phyloP scores from a whole-genome alignment of 768 basidiomycete genomes.

The Mrakia blollopis region DNA sequence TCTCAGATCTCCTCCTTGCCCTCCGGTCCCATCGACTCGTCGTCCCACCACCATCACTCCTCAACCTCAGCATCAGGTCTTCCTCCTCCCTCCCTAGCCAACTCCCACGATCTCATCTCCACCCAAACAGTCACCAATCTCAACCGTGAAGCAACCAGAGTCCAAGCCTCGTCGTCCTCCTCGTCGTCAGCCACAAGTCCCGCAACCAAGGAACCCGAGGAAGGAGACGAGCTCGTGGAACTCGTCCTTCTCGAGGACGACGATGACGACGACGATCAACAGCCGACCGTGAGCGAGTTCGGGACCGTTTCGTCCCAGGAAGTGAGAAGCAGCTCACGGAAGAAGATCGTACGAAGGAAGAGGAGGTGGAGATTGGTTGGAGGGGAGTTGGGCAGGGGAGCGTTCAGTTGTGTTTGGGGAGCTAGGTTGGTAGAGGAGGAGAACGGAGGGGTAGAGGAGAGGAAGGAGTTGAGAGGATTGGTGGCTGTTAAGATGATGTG shows the following conservation, averaged over 20 bases:
- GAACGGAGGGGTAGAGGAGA: slow-evolving; percentile 32
- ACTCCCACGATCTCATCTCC: not conserved
- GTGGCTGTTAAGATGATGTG: slow-evolving; percentile 57
- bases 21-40: not conserved
- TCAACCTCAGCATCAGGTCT: not conserved
- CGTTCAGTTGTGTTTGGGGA: slow-evolving; percentile 30
- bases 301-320: not conserved
- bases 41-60: not conserved
- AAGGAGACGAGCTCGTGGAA: slow-evolving; percentile 4
- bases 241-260: not conserved
- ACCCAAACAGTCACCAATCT: not conserved
- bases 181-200: not conserved
- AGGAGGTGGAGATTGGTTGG: slow-evolving; percentile 23
- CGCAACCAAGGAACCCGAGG: not conserved
- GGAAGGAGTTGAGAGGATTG: slow-evolving; percentile 41
- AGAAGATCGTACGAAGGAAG: not conserved
- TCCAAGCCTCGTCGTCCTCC: not conserved
- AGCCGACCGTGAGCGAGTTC: not conserved
- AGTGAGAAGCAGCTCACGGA: no score
- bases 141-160: slow-evolving; percentile 2
- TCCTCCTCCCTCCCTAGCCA: slow-evolving; percentile 3
- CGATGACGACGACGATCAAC: not conserved
- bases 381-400: slow-evolving; percentile 22
- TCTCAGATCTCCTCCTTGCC: not conserved
- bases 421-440: slow-evolving; percentile 8